Conservation (phyloP, 345 rosid species). For the Ceriops decandra region DNA sequence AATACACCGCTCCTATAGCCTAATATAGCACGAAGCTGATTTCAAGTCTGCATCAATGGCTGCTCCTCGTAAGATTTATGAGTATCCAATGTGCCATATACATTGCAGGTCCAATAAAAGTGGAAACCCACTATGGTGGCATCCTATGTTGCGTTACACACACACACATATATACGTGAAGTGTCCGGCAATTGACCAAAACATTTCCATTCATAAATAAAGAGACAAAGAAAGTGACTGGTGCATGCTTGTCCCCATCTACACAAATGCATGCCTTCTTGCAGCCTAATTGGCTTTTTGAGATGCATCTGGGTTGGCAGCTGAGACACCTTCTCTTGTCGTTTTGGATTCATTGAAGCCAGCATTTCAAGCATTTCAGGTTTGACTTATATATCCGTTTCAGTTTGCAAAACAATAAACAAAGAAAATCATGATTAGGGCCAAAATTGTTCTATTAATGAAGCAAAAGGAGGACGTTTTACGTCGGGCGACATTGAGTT, state of each 20-base stretch:
- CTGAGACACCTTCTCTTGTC: not conserved
- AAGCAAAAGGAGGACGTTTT: no score
- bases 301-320: not conserved
- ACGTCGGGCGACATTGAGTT: no score
- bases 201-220: not conserved
- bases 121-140: not conserved
- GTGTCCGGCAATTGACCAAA: not conserved
- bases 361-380: conserved; percentile 2
- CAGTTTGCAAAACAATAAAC: no score
- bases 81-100: conserved; percentile 19
- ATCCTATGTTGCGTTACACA: conserved; percentile 11
- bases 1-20: not conserved
- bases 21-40: not conserved
- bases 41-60: not conserved
- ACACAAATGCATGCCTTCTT: not conserved
- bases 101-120: not conserved
- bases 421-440: no score
- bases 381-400: no score
- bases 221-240: not conserved
- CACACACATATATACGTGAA: not conserved
- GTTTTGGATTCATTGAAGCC: not conserved
- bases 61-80: not conserved
- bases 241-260: conserved; percentile 5
- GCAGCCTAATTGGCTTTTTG: not conserved
- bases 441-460: no score